Evolutionary conservation across 2,329 filamentous ascomycete genomes (phyloP), one percentile per base, ranked within the genome.

Genomic region (Capronia epimyces): DNA sequence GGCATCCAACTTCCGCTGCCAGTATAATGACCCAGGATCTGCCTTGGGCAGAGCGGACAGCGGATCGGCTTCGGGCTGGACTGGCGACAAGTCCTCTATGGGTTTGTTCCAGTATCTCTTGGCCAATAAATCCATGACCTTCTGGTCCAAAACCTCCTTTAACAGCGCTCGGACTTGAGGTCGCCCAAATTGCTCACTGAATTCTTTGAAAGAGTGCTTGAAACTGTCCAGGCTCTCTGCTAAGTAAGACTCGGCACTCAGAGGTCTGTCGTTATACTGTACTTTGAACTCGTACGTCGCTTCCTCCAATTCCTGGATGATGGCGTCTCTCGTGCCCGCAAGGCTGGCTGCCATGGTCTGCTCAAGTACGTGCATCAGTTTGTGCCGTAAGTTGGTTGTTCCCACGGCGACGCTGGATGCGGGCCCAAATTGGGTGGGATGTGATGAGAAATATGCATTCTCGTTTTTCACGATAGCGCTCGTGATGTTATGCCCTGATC

Each of bases 221-320:
- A 98, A 97, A 16, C 85, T 84, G 67, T 98, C 93, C 2, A 98
- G 74, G 60, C 87, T 95, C 68, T 97, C 93, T 1, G 93, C 93
- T 32, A 98, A 79, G 66, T 98, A 98, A 3, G 91, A 95, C 66
- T 98, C 93, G 1, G 93, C 93, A 44, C 89, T 95, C 29, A 98
- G 75, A 1, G 91, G 89, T 5, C 93, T 83, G 66, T 98, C 93
- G 64, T 98, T 98, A 72, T 98, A 98, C 68, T 98, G 94, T 3
- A 98, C 93, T 68, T 98, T 98, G 77, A 95, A 98, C 69, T 98
- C 91, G 65, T 98, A 98, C 0, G 88, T 91, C 2, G 93, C 90
- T 69, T 98, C 93, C 64, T 96, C 91, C 0, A 98, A 80, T 67
- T 98, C 93, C 66, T 95, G 89, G 55, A 86, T 85, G 59, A 98